Evolutionary conservation across 768 basidiomycete genomes (phyloP), one percentile per base, ranked within the genome.

Genomic region (Termitomyces sp.): DNA sequence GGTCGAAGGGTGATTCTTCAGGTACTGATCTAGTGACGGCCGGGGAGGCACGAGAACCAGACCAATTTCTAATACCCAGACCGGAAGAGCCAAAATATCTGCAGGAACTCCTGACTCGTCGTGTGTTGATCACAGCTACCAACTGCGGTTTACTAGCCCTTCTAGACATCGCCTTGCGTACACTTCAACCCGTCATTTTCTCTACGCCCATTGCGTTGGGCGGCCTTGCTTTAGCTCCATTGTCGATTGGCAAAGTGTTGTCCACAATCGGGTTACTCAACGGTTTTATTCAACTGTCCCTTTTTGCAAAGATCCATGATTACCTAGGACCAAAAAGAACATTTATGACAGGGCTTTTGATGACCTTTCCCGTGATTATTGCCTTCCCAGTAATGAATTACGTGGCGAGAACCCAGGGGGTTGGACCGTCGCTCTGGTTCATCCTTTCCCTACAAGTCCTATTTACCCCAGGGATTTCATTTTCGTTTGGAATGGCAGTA

Each of bases 131-230:
- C 48, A 79, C 85, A 8, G 80, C 80, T 14, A 71, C 73, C 16
- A 90, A 89, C 63, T 91, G 89, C 66, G 83, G 79, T 0, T 66
- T 73, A 23, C 75, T 90, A 25, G 80, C 86, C 7, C 69, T 89
- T 8, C 64, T 86, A 34, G 88, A 90, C 54, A 88, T 89, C 47
- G 70, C 84, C 7, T 82, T 81, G 61, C 81, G 81, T 49, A 78
- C 85, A 12, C 69, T 91, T 12, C 83, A 85, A 42, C 89, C 90
- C 0, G 67, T 89, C 32, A 90, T 88, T 70, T 76, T 81, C 50
- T 81, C 87, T n/a, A 89, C 87, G 0, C 86, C 89, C 12, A 72
- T 84, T 47, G 72, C 75, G 19, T 73, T 83, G 9, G 89, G 89
- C 23, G 89, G 89, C 1, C 77, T 90, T 14, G 87, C 85, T 3